Base-by-base conservation (phyloP, 208 protist species). In the Herpetomonas tarakana region DNA sequence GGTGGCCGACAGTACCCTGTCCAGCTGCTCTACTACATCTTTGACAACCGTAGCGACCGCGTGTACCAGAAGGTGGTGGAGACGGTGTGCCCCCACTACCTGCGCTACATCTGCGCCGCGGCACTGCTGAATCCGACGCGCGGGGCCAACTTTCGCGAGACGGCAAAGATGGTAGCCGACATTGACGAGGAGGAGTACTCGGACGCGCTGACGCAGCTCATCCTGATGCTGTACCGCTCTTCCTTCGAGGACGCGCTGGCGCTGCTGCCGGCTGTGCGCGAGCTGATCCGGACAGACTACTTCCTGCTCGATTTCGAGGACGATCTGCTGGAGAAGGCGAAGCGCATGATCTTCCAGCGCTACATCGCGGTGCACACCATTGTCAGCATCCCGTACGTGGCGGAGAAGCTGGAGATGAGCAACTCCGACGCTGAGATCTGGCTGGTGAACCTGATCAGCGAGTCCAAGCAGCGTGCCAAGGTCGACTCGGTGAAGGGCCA, bases 161-260 rank as follows among this genome's bases (percentile, higher is more conserved):
- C 88, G 1, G 82, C 81, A 9, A 65, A 63, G 56, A 83, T 90
- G 66, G 84, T 81, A 18, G 71, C 71, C 60, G 74, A 72, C 50
- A 83, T 90, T 29, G 84, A 92, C 59, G n/a, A n/a, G n/a, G n/a
- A n/a, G n/a, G 82, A 94, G 63, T 97, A 97, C 78, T 85, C 79
- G 11, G 91, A 97, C 67, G 67, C 88, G 28, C 67, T 97, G 58
- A 97, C 91, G 28, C 68, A 74, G 54, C 84, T 95, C 7, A 72
- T 95, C 24, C 47, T 51, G n/a, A 68, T 94, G 50, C 76, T 93
- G 27, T 78, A 82, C 57, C 72, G 80, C 61, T 68, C 73, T 21
- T 74, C 74, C 61, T 91, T 97, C 51, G 88, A 89, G 45, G 83
- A 86, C 11, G 88, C 91, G 24, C 81, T 93, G 22, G 79, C 65